Base-by-base conservation (phyloP, 768 basidiomycete species). In the Hericium rajendrae region DNA sequence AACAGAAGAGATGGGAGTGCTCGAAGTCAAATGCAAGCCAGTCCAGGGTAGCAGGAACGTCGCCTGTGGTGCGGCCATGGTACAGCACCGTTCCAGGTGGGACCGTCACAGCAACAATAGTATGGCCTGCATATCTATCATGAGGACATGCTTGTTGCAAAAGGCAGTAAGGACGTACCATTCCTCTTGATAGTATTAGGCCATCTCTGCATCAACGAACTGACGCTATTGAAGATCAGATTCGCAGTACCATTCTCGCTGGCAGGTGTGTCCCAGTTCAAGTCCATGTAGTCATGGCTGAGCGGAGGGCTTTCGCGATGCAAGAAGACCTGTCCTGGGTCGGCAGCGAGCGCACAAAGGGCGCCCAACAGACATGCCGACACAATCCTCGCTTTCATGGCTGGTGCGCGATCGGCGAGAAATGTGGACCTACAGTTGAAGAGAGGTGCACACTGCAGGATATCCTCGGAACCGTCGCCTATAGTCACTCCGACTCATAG, bases 141-240 rank as follows among this genome's bases (percentile, higher is more conserved):
- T 24, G 20, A 51, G 16, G 43, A 22, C 22, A 16, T 24, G 5
- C 38, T 24, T 4, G 5, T 8, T 24, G 6, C 6, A 11, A 11
- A 6, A 49, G 22, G 28, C 20, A 16, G 13, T 8, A 54, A 26
- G 4, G 24, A 24, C 59, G 39, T 43, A 57, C 61, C 61, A 57
- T 62, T 62, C 53, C 56, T 60, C 37, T 49, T 56, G 26, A 69
- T 65, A 1, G 70, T 72, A 55, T 74, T 74, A 2, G 73, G 66
- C 72, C 72, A 75, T 24, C 69, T 67, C 49, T 76, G 74, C 12
- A 76, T 65, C 5, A 73, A 58, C 4, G 70, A 66, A 46, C 62
- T 61, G 10, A 73, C 63, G 2, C 69, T 67, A 39, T 71, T 68
- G 51, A 75, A 75, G 12, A 74, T 62, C 11, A 74, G 61, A 53